Conservation (phyloP, 169 alveolate genomes). For the Plasmodium adleri region DNA sequence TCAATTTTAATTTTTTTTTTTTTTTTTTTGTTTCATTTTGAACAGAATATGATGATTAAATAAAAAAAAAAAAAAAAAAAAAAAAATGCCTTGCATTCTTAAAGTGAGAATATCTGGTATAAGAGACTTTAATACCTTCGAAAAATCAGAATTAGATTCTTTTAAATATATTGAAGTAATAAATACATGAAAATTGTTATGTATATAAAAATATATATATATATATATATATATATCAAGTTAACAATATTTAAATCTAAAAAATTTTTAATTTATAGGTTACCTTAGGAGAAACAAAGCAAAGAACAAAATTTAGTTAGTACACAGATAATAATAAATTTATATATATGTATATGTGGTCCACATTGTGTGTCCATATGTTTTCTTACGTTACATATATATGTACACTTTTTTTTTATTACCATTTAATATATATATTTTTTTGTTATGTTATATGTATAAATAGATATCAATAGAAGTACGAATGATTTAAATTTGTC, state of each 20-base stretch:
- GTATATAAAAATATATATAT: background rate
- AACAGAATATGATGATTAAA: too few relatives aligned
- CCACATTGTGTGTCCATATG: background rate
- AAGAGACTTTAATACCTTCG: slow-evolving; percentile 59
- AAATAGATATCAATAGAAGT: slow-evolving; percentile 42
- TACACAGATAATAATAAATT: background rate
- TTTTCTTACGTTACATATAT: too few relatives aligned
- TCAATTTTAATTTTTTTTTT: background rate
- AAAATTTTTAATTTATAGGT: slow-evolving; percentile 20
- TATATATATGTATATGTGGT: background rate
- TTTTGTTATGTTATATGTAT: background rate
- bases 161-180: slow-evolving; percentile 62
- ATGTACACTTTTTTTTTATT: background rate
- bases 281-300: slow-evolving; percentile 73
- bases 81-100: slow-evolving; percentile 69
- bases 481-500: slow-evolving; percentile 54
- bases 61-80: background rate
- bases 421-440: background rate
- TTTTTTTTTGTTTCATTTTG: too few relatives aligned
- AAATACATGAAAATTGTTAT: background rate
- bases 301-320: slow-evolving; percentile 70
- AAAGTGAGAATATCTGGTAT: slow-evolving; percentile 74
- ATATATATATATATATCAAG: background rate
- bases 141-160: slow-evolving; percentile 70
- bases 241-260: background rate